A percentile compares a stretch with the other conserved stretches of the same genome.
Conservation (phyloP, 495 filamentous ascomycete species). For the Aspergillus saccharolyticus region DNA sequence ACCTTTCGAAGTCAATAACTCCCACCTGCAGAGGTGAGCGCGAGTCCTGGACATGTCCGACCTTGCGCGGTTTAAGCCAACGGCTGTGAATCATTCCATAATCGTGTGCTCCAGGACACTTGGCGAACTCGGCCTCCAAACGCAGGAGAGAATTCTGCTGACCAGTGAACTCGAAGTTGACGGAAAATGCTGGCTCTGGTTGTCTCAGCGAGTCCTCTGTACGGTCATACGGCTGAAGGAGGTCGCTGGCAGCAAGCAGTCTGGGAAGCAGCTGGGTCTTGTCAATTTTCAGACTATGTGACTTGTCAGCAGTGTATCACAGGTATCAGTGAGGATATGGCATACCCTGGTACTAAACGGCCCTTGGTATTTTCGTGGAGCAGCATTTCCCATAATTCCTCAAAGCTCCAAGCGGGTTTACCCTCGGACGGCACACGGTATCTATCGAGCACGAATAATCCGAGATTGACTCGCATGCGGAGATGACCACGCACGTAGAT, state of each 20-base stretch:
- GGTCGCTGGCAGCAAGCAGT: slow-evolving; percentile 25
- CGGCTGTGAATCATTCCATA: slow-evolving; percentile 31
- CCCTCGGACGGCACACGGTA: slow-evolving; percentile 36
- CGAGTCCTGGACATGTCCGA: slow-evolving; percentile 14
- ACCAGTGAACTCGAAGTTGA: slow-evolving; percentile 39
- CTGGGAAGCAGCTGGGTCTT: slow-evolving; percentile 23
- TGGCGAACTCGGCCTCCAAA: slow-evolving; percentile 35
- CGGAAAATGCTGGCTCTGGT: slow-evolving; percentile 31
- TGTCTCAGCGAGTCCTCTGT: slow-evolving; percentile 24
- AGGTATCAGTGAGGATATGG: neutral
- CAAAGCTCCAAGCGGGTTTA: slow-evolving; percentile 33
- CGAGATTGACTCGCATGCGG: slow-evolving; percentile 54
- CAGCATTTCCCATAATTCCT: slow-evolving; percentile 48
- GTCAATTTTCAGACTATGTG: slow-evolving; percentile 20
- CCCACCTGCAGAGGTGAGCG: slow-evolving; percentile 29
- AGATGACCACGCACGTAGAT: slow-evolving; percentile 35
- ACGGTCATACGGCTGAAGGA: slow-evolving; percentile 47
- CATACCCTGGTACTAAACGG: slow-evolving; percentile 37
- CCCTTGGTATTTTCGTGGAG: slow-evolving; percentile 33
- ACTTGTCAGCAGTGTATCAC: neutral
- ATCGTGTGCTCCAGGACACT: slow-evolving; percentile 17
- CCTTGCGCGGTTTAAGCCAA: slow-evolving; percentile 29
- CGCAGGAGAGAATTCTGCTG: slow-evolving; percentile 24
- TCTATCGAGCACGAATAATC: slow-evolving; percentile 43
- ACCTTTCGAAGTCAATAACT: slow-evolving; percentile 36